Conservation (phyloP, 2,329 filamentous ascomycete genomes). For the Gliomastix tumulicola region DNA sequence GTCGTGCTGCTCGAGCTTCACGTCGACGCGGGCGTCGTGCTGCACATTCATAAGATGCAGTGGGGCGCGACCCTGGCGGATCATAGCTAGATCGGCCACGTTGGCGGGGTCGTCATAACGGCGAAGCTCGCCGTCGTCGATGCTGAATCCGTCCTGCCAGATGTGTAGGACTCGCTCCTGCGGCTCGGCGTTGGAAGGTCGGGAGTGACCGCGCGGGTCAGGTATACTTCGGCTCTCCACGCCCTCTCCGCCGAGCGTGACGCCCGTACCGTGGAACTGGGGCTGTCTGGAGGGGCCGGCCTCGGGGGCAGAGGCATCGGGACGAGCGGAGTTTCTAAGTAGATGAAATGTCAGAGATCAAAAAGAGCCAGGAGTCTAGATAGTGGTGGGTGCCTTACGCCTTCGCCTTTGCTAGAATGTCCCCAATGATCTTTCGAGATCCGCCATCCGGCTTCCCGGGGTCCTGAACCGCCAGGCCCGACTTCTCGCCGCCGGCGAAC, state of each 20-base stretch:
- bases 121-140: conserved; percentile 72
- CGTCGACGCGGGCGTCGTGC: conserved; percentile 68
- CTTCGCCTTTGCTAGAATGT: conserved; percentile 58
- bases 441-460: conserved; percentile 41
- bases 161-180: conserved; percentile 68
- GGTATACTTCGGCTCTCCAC: conserved; percentile 62
- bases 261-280: conserved; percentile 63
- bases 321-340: conserved; percentile 53
- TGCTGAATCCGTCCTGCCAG: conserved; percentile 79
- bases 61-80: conserved; percentile 69
- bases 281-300: conserved; percentile 42
- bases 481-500: conserved; percentile 83
- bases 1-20: conserved; percentile 72
- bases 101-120: conserved; percentile 76
- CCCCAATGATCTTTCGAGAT: conserved; percentile 50
- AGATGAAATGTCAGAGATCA: too few species aligned
- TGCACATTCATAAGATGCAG: conserved; percentile 72
- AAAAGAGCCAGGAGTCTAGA: too few species aligned
- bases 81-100: conserved; percentile 64
- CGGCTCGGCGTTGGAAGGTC: conserved; percentile 28
- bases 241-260: conserved; percentile 74
- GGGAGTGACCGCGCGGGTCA: conserved; percentile 39
- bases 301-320: conserved; percentile 36
- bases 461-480: conserved; percentile 61
- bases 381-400: conserved; percentile 49